Evolutionary conservation across 768 basidiomycete species (phyloP).

Genomic region (Rhizopogon roseolus): DNA sequence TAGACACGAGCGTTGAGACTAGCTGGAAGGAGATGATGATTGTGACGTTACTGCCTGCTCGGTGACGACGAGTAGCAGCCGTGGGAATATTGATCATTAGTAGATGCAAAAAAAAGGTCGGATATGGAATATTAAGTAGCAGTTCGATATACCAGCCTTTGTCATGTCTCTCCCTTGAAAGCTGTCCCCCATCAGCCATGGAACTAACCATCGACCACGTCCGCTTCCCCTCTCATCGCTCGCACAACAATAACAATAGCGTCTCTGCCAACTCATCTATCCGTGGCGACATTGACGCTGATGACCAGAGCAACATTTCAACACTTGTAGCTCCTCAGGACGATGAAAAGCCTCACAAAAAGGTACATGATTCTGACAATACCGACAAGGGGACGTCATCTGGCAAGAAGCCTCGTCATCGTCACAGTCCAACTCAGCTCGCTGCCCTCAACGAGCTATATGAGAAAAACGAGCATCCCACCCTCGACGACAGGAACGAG

Average conservation of each 20-base stretch:
- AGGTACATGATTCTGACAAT: constrained; percentile 17
- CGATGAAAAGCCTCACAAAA: constrained; percentile 22
- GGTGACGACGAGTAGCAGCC: constrained; percentile 12
- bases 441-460: constrained; percentile 76
- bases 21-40: neutral
- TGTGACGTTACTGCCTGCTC: neutral
- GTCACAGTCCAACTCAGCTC: constrained; percentile 68
- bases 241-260: constrained; percentile 8
- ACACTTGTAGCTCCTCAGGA: constrained; percentile 9
- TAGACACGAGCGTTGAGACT: too few species aligned
- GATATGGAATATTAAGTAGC: constrained; percentile 32
- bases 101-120: constrained; percentile 29
- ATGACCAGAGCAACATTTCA: neutral
- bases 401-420: constrained; percentile 72
- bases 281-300: neutral
- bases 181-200: constrained; percentile 20
- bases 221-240: constrained; percentile 9
- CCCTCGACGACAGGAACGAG: constrained; percentile 60
- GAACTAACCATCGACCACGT: constrained; percentile 22
- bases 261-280: constrained; percentile 10
- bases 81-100: constrained; percentile 27
- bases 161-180: constrained; percentile 31
- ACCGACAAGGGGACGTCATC: constrained; percentile 15
- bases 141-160: constrained; percentile 35
- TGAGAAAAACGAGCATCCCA: constrained; percentile 71